These are phyloP conservation scores for Cystofilobasidium bisporidii DNA, from an alignment of 768 basidiomycete species.

Conservation along the genomic window DNA sequence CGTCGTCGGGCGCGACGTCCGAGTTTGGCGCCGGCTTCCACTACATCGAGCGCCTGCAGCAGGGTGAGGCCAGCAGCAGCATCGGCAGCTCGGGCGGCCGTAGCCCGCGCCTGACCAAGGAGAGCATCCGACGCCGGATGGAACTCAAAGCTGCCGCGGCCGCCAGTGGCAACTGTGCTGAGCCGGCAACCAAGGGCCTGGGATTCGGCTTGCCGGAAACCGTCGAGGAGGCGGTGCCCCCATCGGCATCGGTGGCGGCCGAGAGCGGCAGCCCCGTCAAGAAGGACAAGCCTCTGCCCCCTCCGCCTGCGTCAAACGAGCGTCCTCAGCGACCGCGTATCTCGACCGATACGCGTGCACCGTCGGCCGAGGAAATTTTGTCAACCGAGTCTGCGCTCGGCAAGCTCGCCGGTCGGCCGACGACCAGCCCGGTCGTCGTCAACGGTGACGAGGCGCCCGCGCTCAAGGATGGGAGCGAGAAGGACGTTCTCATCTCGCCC, in stretches of 20 bases:
- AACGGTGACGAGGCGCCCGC: not conserved
- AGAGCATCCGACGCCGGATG: constrained; percentile 23
- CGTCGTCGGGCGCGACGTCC: not conserved
- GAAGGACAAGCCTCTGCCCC: constrained; percentile 18
- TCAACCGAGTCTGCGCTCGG: constrained; percentile 19
- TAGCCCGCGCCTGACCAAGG: constrained; percentile 21
- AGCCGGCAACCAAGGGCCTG: not conserved
- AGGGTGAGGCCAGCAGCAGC: constrained; percentile 8
- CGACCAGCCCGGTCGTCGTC: not conserved
- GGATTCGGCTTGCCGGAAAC: not conserved
- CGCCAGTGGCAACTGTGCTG: not conserved
- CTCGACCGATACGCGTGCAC: not conserved
- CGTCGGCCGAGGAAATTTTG: constrained; percentile 17
- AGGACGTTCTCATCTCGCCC: constrained; percentile 11
- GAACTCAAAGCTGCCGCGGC: constrained; percentile 5
- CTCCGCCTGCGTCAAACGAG: not conserved
- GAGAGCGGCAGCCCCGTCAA: not conserved
- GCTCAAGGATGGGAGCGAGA: constrained; percentile 17
- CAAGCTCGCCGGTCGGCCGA: constrained; percentile 2
- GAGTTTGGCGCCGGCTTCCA: constrained; percentile 22
- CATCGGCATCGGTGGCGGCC: too few relatives aligned
- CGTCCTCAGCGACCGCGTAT: not conserved
- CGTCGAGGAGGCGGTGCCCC: not conserved
- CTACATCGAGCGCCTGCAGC: constrained; percentile 14
- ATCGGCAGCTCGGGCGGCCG: constrained; percentile 17